Evolutionary conservation across 2,329 filamentous ascomycete species (phyloP).

Genomic region (Aspergillus aculeatus): DNA sequence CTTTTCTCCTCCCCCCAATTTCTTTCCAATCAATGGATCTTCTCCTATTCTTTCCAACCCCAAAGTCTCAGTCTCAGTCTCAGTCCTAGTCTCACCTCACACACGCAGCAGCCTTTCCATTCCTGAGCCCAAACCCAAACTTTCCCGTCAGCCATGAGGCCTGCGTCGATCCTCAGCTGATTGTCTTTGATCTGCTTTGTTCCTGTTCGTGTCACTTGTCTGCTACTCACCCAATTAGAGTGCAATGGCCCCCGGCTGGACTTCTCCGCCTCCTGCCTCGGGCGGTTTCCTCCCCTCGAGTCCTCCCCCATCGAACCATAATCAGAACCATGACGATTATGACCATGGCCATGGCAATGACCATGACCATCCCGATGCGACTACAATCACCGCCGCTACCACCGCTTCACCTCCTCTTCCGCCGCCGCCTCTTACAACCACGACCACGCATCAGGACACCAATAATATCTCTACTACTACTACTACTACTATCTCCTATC

Average conservation of each 20-base stretch:
- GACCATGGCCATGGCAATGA: background rate
- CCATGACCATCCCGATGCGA: no score
- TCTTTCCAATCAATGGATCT: background rate
- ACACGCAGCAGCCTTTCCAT: constrained; percentile 10
- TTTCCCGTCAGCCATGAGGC: constrained; percentile 19
- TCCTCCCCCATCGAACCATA: background rate
- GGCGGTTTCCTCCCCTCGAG: constrained; percentile 9
- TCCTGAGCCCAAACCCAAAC: background rate
- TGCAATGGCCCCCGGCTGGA: constrained; percentile 22
- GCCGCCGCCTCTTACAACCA: no score
- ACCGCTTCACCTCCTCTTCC: background rate
- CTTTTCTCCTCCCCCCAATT: background rate
- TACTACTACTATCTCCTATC: constrained; percentile 16
- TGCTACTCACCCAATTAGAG: constrained; percentile 10
- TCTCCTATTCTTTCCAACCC: background rate
- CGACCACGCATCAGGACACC: background rate
- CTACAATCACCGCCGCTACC: background rate
- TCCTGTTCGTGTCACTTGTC: constrained; percentile 12
- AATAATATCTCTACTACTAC: background rate
- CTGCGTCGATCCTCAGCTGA: constrained; percentile 20
- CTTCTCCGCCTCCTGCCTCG: constrained; percentile 21
- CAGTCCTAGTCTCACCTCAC: constrained; percentile 2
- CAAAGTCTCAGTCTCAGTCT: constrained; percentile 1
- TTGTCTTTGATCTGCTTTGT: constrained; percentile 20
- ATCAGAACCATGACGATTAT: background rate